Evolutionary conservation across 306 rosid species (phyloP).

Genomic region (Acacia melanoxylon): DNA sequence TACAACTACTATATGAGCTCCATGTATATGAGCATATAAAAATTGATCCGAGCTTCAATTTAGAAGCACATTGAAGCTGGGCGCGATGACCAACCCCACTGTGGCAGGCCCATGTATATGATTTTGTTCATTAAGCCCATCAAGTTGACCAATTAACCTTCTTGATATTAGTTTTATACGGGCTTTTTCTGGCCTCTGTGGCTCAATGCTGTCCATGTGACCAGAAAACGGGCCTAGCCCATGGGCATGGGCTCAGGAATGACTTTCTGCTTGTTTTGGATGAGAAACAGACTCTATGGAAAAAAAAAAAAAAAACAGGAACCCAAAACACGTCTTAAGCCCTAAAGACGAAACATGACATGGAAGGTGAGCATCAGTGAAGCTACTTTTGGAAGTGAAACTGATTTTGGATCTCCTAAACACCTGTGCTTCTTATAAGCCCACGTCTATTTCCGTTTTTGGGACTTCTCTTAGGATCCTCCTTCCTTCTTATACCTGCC

Average conservation of each 20-base stretch:
- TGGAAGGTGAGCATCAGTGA: no score
- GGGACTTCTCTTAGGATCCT: neutral
- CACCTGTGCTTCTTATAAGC: neutral
- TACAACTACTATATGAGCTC: neutral
- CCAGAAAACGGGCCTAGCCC: neutral
- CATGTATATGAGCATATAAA: no score
- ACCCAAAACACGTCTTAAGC: neutral
- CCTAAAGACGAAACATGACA: neutral
- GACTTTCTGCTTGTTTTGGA: no score
- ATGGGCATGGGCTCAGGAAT: neutral
- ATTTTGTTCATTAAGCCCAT: no score
- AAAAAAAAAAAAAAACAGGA: neutral
- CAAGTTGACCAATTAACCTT: neutral
- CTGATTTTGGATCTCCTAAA: neutral
- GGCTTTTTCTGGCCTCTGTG: neutral
- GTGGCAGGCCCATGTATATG: no score
- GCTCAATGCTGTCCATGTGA: neutral
- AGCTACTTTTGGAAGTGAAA: neutral
- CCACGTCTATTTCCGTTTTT: neutral
- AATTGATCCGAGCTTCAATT: neutral
- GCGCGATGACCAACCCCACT: neutral
- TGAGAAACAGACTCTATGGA: no score
- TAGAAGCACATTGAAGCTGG: no score
- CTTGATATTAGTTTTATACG: no score
- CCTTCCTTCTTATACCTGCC: neutral